A percentile compares a stretch with the other conserved stretches of the same genome.
Evolutionary conservation across 805 yeast species (phyloP).

Genomic region (Candida quercuum): DNA sequence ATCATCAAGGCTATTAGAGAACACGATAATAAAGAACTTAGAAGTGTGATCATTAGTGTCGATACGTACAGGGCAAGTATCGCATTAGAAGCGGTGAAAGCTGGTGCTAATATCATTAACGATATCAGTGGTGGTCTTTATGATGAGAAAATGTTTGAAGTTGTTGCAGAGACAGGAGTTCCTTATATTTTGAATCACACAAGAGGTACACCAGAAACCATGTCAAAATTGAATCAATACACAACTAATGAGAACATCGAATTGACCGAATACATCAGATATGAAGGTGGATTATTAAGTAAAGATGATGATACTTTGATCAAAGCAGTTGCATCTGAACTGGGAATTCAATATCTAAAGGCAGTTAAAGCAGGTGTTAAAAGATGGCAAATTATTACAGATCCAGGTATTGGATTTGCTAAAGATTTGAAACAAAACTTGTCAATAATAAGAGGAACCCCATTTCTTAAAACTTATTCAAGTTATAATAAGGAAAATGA

Average conservation of each 20-base stretch:
- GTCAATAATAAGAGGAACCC: slow-evolving; percentile 48
- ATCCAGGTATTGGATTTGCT: slow-evolving; percentile 98
- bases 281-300: slow-evolving; percentile 16
- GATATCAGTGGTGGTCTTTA: slow-evolving; percentile 80
- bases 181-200: slow-evolving; percentile 83
- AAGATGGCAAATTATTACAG: slow-evolving; percentile 88
- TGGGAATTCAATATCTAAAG: slow-evolving; percentile 45
- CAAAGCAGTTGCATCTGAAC: slow-evolving; percentile 60
- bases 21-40: slow-evolving; percentile 29
- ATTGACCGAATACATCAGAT: slow-evolving; percentile 29
- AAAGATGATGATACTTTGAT: slow-evolving; percentile 34
- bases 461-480: slow-evolving; percentile 43
- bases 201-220: slow-evolving; percentile 74
- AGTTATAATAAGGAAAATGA: slow-evolving; percentile 23
- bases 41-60: slow-evolving; percentile 58
- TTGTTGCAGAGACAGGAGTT: slow-evolving; percentile 64
- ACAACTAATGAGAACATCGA: slow-evolving; percentile 31
- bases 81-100: slow-evolving; percentile 59
- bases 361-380: slow-evolving; percentile 62
- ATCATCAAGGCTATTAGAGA: slow-evolving; percentile 56
- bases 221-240: slow-evolving; percentile 59
- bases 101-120: slow-evolving; percentile 89
- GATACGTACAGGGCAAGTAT: slow-evolving; percentile 82
- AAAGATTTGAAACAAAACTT: slow-evolving; percentile 70
- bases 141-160: slow-evolving; percentile 61